Evolutionary conservation across 2,329 filamentous ascomycete species (phyloP), one percentile per base, ranked within the genome.

Genomic region (Anthostomella pinea): DNA sequence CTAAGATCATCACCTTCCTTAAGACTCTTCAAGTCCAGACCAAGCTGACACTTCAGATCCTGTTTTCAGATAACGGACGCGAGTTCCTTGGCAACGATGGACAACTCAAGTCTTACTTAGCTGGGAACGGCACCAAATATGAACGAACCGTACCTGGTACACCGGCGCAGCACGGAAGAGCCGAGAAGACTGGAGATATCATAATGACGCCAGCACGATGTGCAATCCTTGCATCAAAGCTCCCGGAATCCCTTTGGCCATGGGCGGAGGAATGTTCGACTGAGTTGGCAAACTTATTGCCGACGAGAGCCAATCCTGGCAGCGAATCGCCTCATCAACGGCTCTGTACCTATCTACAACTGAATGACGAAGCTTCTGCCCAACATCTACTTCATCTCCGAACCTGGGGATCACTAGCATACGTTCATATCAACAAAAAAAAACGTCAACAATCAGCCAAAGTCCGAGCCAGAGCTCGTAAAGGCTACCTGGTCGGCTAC

Each of bases 181-280:
- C 29, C 4, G 29, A 31, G 17, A 31, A 31, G n/a, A n/a, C 29
- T 6, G 29, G 29, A 4, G 11, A 31, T 13, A 19, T 18, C 8
- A 31, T 31, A 8, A 31, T 21, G 15, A 17, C 14, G 5, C 14
- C 17, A 8, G 29, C 29, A 21, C 16, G 29, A 19, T 31, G 16
- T 11, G 29, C 29, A 8, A 10, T 31, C 4, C 18, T 18, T 10
- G 29, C 29, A 9, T 8, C 29, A 31, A 18, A 18, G 3, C 17
- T 31, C 14, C 29, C 29, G 11, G 29, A 31, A 19, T 31, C 20
- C 16, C n/a, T 31, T 10, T 31, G 29, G 29, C n/a, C 15, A 11
- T 31, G 19, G n/a, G 29, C 29, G 18, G 29, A 31, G n/a, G 29
- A 31, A 20, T 8, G 8, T 4, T 16, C 29, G 19, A 19, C 14